A percentile compares a stretch with the other conserved stretches of the same genome.
These are phyloP conservation scores for Leersia perrieri DNA, from an alignment of 176 grass and related monocot genomes.

Conservation along the genomic window DNA sequence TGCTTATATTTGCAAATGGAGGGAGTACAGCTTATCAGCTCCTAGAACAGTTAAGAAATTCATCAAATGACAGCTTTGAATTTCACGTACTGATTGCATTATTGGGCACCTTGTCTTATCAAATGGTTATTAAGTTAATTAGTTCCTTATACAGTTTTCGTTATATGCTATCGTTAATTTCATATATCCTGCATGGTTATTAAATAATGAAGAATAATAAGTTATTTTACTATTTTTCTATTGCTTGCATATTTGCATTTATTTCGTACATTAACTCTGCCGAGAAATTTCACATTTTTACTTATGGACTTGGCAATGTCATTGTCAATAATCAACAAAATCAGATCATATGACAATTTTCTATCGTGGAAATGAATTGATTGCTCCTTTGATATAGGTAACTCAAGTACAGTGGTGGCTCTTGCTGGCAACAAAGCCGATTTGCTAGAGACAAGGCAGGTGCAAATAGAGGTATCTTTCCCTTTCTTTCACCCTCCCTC, in stretches of 20 bases:
- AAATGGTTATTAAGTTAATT: neutral
- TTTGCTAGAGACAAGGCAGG: conserved; percentile 80
- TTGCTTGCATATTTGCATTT: neutral
- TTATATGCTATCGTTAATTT: neutral
- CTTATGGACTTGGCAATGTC: conserved; percentile 4
- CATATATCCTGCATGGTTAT: neutral
- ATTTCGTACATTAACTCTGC: neutral
- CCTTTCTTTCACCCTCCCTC: neutral
- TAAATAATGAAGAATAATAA: neutral
- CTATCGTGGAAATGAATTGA: conserved; percentile 23
- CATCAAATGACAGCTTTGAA: neutral
- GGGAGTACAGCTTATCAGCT: neutral
- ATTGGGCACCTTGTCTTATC: neutral
- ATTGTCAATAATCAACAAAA: conserved; percentile 11
- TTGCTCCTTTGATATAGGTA: conserved; percentile 55
- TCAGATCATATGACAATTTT: neutral
- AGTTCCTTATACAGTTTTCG: neutral
- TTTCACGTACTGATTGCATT: conserved; percentile 3
- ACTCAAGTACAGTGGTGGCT: conserved; percentile 73
- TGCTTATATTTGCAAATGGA: no score
- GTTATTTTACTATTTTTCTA: neutral
- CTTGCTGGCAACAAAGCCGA: conserved; percentile 95
- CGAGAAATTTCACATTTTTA: conserved; percentile 2
- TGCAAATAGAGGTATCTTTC: conserved; percentile 58
- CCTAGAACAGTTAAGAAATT: conserved; percentile 4